phyloP scores from a whole-genome alignment of 768 basidiomycete genomes.

The Tylopilus sp. region DNA sequence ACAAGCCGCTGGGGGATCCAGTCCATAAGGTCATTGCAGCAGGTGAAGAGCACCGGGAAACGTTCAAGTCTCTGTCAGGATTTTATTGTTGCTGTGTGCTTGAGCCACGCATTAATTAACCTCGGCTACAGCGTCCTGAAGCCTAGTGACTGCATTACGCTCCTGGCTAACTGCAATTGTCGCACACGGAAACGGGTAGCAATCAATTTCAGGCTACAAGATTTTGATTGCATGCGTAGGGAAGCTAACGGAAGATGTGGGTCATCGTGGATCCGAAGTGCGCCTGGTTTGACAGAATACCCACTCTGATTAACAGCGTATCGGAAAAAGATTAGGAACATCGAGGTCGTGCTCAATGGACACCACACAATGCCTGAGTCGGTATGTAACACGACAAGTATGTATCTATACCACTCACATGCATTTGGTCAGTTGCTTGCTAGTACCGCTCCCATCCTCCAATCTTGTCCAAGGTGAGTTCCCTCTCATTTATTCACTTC shows the following conservation, averaged over 20 bases:
- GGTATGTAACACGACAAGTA: background rate
- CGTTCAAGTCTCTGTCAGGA: conserved; percentile 12
- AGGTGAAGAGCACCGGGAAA: background rate
- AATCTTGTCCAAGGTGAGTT: conserved; percentile 13
- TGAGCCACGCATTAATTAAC: background rate
- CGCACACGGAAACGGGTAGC: too few species aligned
- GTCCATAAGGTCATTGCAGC: background rate
- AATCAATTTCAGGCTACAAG: too few species aligned
- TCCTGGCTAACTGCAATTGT: too few species aligned
- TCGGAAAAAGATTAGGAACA: conserved; percentile 7
- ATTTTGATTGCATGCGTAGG: too few species aligned
- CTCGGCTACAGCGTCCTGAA: too few species aligned
- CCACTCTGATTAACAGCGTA: conserved; percentile 4
- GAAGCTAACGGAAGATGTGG: background rate
- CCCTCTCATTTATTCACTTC: too few species aligned
- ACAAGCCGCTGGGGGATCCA: background rate
- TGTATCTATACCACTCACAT: background rate
- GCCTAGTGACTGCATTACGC: too few species aligned
- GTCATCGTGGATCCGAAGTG: background rate
- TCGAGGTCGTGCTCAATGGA: conserved; percentile 6
- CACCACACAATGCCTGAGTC: background rate
- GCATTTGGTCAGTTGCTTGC: conserved; percentile 2
- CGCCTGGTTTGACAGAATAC: background rate
- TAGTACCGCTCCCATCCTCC: conserved; percentile 6
- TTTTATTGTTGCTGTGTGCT: background rate